Base-by-base conservation (phyloP, 2,329 filamentous ascomycete species). In the Proliferodiscus dingleyae region DNA sequence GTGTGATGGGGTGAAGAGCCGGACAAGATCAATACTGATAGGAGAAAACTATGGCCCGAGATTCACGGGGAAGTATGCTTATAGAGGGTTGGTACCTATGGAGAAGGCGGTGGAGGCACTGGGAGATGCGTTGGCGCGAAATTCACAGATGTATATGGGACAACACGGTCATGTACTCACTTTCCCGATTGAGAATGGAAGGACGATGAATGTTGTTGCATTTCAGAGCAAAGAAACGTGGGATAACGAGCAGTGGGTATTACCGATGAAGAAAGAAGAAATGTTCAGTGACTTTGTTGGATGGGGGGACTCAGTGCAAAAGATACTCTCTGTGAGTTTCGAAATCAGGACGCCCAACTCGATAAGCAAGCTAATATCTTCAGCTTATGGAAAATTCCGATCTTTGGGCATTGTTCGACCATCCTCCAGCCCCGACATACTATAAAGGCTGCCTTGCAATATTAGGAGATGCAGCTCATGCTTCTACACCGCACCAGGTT, bases 1-100 rank as follows among this genome's bases (percentile, higher is more conserved):
- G 4, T 81, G 78, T 57, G 81, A 85, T 61, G 81, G 81, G 0
- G 80, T 85, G 56, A 79, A 79, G 58, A 80, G 76, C 1, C 66
- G 68, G 3, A 68, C 75, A 2, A 68, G 81, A 6, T 59, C 72
- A 23, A 59, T 77, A 11, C 61, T 85, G 4, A 64, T 83, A 2
- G 76, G 74, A 0, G 58, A 68, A 21, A 42, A 26, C 30, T 44
- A 44, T 3, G 34, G 55, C 34, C 48, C 56, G 6, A 60, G 66
- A 1, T 85, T 80, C 58, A 73, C 72, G 0, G 67, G 73, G 24
- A 79, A 81, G 50, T 78, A 77, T 61, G 81, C 77, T 26, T 86
- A 81, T 62, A 71, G 82, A 5, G 75, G 75, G 0, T 61, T 86
- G 2, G 68, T 84, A 2, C 77, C 80, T 0, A 84, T 85, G 71